Evolutionary conservation across 306 rosid genomes (phyloP).

Genomic region (Citrullus colocynthis): DNA sequence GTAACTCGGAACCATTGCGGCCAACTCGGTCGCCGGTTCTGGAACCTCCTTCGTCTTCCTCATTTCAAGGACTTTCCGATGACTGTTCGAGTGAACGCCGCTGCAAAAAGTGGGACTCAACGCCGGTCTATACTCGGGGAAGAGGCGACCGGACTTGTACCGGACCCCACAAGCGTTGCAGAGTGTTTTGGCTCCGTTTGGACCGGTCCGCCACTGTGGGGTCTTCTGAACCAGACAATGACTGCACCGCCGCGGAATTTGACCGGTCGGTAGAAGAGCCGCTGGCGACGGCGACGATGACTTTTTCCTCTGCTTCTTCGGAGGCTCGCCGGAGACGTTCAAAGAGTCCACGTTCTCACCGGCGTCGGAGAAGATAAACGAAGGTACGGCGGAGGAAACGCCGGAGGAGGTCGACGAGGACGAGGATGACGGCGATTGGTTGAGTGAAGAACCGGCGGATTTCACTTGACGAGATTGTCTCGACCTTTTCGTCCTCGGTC

Average conservation of each 20-base stretch:
- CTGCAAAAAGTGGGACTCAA: slow-evolving; percentile 72
- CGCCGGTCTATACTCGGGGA: slow-evolving; percentile 92
- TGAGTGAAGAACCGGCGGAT: slow-evolving; percentile 12
- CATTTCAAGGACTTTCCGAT: slow-evolving; percentile 81
- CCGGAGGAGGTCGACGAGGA: slow-evolving; percentile 31
- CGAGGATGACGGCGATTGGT: slow-evolving; percentile 31
- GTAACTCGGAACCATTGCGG: slow-evolving; percentile 31
- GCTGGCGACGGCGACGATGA: not conserved
- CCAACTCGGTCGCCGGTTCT: slow-evolving; percentile 27
- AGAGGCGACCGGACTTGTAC: slow-evolving; percentile 80
- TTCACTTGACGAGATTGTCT: slow-evolving; percentile 19
- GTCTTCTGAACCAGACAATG: slow-evolving; percentile 87
- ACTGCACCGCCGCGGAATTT: slow-evolving; percentile 63
- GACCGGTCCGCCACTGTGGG: slow-evolving; percentile 98
- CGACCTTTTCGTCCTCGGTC: slow-evolving; percentile 34
- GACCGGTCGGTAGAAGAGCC: slow-evolving; percentile 6
- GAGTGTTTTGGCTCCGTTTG: slow-evolving; percentile 67
- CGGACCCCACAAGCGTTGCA: slow-evolving; percentile 98
- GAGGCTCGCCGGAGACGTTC: slow-evolving; percentile 16
- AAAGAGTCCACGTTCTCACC: slow-evolving; percentile 4
- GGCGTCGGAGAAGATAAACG: slow-evolving; percentile 14
- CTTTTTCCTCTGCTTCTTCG: slow-evolving; percentile 58
- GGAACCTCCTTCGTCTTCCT: slow-evolving; percentile 45
- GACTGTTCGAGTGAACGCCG: slow-evolving; percentile 73
- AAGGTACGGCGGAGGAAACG: slow-evolving; percentile 19